phyloP scores from a whole-genome alignment of 345 rosid genomes.

The Citrus medica region DNA sequence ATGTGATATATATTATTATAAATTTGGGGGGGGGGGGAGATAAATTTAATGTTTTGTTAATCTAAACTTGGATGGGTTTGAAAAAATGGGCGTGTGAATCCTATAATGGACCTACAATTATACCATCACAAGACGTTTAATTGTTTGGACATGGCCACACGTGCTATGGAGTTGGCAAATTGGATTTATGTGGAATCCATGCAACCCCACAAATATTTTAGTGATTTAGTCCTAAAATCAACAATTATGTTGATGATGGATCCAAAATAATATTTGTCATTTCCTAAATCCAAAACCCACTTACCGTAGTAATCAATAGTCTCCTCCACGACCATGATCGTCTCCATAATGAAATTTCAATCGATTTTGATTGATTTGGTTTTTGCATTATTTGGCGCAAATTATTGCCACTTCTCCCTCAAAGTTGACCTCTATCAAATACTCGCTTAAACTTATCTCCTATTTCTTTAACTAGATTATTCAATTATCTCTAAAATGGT shows the following conservation, averaged over 20 bases:
- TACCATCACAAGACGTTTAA: slow-evolving; percentile 2
- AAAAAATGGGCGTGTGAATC: neutral
- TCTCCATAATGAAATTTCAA: neutral
- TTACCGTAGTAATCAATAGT: neutral
- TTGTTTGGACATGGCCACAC: slow-evolving; percentile 24
- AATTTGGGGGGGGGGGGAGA: no score
- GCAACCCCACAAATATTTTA: neutral
- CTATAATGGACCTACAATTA: neutral
- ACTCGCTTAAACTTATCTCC: neutral
- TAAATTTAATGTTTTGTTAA: no score
- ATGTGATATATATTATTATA: no score
- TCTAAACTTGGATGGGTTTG: neutral
- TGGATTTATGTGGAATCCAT: slow-evolving; percentile 5
- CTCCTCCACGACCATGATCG: neutral
- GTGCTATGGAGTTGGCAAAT: slow-evolving; percentile 12
- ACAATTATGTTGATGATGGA: neutral
- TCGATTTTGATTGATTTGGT: neutral
- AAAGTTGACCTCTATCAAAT: neutral
- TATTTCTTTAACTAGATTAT: neutral
- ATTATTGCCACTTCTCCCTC: neutral
- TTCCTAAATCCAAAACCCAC: neutral
- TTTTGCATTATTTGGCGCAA: neutral
- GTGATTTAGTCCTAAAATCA: neutral
- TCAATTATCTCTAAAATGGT: neutral
- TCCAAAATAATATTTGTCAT: slow-evolving; percentile 7